Evolutionary conservation across 2,329 filamentous ascomycete genomes (phyloP).

Genomic region (Aureobasidium sp.): DNA sequence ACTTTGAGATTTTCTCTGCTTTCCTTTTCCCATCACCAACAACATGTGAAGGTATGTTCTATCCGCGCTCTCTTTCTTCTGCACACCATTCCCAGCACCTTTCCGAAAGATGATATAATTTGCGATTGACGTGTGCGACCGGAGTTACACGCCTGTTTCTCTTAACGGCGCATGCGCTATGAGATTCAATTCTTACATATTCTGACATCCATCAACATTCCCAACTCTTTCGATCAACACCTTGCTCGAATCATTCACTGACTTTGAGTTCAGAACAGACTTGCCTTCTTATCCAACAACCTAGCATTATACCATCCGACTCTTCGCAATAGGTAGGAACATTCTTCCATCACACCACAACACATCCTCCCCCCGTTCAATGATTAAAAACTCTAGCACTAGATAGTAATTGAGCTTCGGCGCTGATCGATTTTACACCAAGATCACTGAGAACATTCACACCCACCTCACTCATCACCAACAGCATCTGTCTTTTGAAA

Average conservation of each 20-base stretch:
- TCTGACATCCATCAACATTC: slow-evolving; percentile 53
- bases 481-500: background rate
- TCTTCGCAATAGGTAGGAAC: background rate
- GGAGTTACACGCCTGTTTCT: slow-evolving; percentile 88
- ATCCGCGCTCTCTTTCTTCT: background rate
- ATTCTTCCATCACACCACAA: background rate
- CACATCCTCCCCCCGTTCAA: slow-evolving; percentile 30
- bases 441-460: slow-evolving; percentile 29
- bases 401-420: slow-evolving; percentile 41
- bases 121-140: slow-evolving; percentile 85
- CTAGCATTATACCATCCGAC: background rate
- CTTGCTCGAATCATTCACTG: background rate
- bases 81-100: background rate
- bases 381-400: slow-evolving; percentile 56
- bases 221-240: background rate
- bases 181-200: slow-evolving; percentile 98
- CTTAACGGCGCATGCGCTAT: slow-evolving; percentile 64
- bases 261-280: slow-evolving; percentile 5
- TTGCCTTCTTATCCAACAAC: background rate
- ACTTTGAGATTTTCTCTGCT: slow-evolving; percentile 6
- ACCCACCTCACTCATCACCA: background rate
- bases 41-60: slow-evolving; percentile 13
- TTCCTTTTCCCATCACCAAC: slow-evolving; percentile 6
- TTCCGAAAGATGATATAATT: slow-evolving; percentile 86
- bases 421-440: slow-evolving; percentile 31